Evolutionary conservation across 1,284 basidiomycete species (phyloP).

Genomic region (Ustilago sp.): DNA sequence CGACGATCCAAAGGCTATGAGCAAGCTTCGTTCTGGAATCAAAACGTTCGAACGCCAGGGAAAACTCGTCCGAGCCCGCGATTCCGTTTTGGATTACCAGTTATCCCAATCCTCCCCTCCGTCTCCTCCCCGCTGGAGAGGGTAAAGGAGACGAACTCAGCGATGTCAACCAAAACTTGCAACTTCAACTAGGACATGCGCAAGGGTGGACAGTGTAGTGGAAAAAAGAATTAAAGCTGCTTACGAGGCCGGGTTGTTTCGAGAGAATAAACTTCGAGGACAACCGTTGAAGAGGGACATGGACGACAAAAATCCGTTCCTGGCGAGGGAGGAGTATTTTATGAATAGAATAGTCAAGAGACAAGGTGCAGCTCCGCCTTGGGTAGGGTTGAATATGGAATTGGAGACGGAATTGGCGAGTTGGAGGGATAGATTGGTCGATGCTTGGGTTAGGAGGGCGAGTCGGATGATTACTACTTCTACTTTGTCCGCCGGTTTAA

Average conservation of each 20-base stretch:
- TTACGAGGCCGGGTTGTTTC: conserved; percentile 78
- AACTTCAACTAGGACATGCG: conserved; percentile 34
- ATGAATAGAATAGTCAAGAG: conserved; percentile 89
- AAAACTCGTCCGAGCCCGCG: conserved; percentile 70
- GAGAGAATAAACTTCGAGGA: conserved; percentile 80
- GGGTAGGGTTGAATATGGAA: conserved; percentile 84
- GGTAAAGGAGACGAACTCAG: conserved; percentile 71
- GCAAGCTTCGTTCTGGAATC: conserved; percentile 74
- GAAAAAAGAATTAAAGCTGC: conserved; percentile 74
- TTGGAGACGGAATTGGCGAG: conserved; percentile 75
- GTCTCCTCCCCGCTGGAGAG: conserved; percentile 15
- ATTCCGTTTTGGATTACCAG: conserved; percentile 81
- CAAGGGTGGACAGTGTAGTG: conserved; percentile 62
- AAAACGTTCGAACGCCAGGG: conserved; percentile 76
- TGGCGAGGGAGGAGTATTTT: conserved; percentile 70
- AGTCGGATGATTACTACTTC: conserved; percentile 73
- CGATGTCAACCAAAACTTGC: conserved; percentile 31
- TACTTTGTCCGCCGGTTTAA: conserved; percentile 71
- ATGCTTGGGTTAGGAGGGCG: conserved; percentile 77
- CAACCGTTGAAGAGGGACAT: conserved; percentile 76
- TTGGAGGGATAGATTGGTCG: conserved; percentile 77
- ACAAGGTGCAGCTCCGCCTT: conserved; percentile 87
- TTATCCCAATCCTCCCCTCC: conserved; percentile 54
- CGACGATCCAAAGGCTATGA: conserved; percentile 73
- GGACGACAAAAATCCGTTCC: conserved; percentile 81